Evolutionary conservation across 2,329 filamentous ascomycete genomes (phyloP).

Genomic region (Verticillium zaregamsianum): DNA sequence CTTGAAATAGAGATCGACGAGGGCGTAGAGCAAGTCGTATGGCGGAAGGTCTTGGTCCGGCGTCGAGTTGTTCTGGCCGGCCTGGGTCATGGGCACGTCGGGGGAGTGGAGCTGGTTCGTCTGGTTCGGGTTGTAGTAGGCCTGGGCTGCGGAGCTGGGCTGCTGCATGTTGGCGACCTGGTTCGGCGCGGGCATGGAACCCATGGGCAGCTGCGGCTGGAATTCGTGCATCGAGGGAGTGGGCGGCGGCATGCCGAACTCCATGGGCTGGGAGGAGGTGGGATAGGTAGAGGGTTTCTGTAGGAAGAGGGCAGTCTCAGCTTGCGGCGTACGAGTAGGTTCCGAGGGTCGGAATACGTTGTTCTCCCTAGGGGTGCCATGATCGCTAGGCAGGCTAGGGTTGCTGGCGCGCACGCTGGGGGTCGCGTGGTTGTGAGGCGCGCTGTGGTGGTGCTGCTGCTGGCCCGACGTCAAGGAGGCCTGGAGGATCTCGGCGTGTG

Average conservation of each 20-base stretch:
- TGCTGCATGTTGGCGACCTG: slow-evolving; percentile 27
- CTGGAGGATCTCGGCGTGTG: slow-evolving; percentile 64
- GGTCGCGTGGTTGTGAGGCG: slow-evolving; percentile 23
- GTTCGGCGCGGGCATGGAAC: slow-evolving; percentile 31
- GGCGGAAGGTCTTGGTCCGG: slow-evolving; percentile 68
- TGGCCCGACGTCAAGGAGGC: slow-evolving; percentile 40
- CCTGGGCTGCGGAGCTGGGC: slow-evolving; percentile 34
- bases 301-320: slow-evolving; percentile 57
- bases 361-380: slow-evolving; percentile 49
- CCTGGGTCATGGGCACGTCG: slow-evolving; percentile 47
- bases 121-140: slow-evolving; percentile 43
- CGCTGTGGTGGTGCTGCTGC: slow-evolving; percentile 22
- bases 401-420: slow-evolving; percentile 45
- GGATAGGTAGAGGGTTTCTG: slow-evolving; percentile 53
- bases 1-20: slow-evolving; percentile 75
- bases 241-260: slow-evolving; percentile 44
- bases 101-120: slow-evolving; percentile 52
- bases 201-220: slow-evolving; percentile 37
- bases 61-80: slow-evolving; percentile 37
- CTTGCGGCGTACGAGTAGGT: slow-evolving; percentile 46
- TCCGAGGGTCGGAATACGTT: slow-evolving; percentile 47
- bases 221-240: slow-evolving; percentile 47
- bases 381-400: slow-evolving; percentile 49
- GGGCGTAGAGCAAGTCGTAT: slow-evolving; percentile 67
- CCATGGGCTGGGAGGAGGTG: slow-evolving; percentile 40